phyloP scores from a whole-genome alignment of 1,284 basidiomycete genomes.

The Marasmius oreades region DNA sequence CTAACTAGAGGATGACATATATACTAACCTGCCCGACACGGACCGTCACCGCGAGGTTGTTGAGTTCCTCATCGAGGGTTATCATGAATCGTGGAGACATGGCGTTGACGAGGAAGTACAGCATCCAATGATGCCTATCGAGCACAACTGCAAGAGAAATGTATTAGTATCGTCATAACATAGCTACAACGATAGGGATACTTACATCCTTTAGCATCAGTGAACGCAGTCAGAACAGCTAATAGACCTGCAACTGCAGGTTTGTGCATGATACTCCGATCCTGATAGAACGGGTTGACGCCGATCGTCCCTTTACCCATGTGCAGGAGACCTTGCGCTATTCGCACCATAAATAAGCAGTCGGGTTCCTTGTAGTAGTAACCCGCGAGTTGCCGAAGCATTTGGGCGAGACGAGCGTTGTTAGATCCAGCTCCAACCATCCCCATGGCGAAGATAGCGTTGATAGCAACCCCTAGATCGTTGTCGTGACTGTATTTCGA shows the following conservation, averaged over 20 bases:
- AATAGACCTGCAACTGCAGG: constrained; percentile 91
- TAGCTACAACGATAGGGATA: constrained; percentile 18
- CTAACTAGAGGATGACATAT: constrained; percentile 1
- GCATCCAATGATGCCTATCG: constrained; percentile 97
- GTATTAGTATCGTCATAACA: constrained; percentile 5
- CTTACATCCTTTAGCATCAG: constrained; percentile 90
- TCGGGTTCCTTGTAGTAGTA: constrained; percentile 99
- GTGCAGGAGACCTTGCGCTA: constrained; percentile 95
- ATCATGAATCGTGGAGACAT: constrained; percentile 99
- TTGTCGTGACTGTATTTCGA: constrained; percentile 99
- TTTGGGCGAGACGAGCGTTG: constrained; percentile 95
- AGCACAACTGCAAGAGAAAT: constrained; percentile 65
- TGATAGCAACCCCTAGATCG: constrained; percentile 93
- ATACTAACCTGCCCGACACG: constrained; percentile 86
- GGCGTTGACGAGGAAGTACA: constrained; percentile 91
- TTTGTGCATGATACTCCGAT: constrained; percentile 87
- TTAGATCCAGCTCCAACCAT: constrained; percentile 97
- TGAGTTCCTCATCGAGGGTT: constrained; percentile 90
- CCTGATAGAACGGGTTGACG: constrained; percentile 97
- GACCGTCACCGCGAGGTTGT: constrained; percentile 84
- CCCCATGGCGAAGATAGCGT: constrained; percentile 99
- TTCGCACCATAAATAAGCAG: constrained; percentile 94
- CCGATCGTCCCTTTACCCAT: constrained; percentile 99
- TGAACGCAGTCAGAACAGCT: constrained; percentile 88
- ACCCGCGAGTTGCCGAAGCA: constrained; percentile 93